Evolutionary conservation across 768 basidiomycete genomes (phyloP), one percentile per base, ranked within the genome.

Genomic region (Leccinum aurantiacum): DNA sequence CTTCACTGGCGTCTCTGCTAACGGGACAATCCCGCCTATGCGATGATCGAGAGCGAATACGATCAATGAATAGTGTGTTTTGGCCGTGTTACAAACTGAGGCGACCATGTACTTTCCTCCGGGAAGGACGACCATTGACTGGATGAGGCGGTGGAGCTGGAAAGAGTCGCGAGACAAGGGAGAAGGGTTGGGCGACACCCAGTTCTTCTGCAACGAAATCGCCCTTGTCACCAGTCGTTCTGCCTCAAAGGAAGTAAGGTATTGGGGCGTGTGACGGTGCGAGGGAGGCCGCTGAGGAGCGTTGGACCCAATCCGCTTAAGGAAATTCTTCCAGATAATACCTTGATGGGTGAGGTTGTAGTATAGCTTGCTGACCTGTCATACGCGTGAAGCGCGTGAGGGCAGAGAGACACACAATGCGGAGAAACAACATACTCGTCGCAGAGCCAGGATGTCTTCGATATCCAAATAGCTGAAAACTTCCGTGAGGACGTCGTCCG

Each of bases 31-130:
- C 31, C 78, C 54, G 75, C 81, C 61, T 46, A 57, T 74, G 35
- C 68, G 79, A 59, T 86, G 80, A 68, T 89, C 87, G 58, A 89
- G 73, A 19, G 77, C 76, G 61, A 79, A 88, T 1, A 89, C 71
- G 13, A 78, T 70, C 29, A 90, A 68, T 48, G 78, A 81, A 66
- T 82, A 86, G 38, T 77, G 77, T 35, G 74, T 75, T 55, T 74
- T 76, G 13, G 70, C 69, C 3, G 65, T 63, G 65, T 85, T 82
- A 62, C 75, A 77, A 5, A 82, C 80, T 10, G 86, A 88, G 1
- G 85, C 84, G 37, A 88, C 73, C 62, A 89, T 80, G 62, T 86
- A 87, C 64, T 84, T 87, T 19, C 88, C 87, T 1, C 88, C 88
- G 7, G 88, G 84, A 9, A 89, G 77, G 29, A 87, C 69, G 44